Conservation (phyloP, 305 asterid genomes). For the Solanum hybrid region DNA sequence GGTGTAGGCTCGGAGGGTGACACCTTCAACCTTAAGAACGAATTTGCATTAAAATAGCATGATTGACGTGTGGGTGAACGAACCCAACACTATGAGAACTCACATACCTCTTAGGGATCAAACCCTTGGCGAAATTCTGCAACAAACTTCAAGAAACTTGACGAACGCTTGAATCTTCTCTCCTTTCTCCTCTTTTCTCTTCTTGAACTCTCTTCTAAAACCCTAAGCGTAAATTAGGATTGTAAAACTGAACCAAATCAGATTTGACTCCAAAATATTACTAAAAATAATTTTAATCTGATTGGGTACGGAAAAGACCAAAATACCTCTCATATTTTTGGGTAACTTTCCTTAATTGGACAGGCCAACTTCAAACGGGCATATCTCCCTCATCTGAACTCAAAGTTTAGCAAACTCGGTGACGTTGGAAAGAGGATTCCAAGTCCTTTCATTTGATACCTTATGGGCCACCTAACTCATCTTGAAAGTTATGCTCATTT, state of each 20-base stretch:
- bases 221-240: background rate
- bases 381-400: background rate
- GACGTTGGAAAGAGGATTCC: background rate
- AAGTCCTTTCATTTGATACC: background rate
- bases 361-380: background rate
- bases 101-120: background rate
- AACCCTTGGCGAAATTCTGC: background rate
- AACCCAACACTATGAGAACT: background rate
- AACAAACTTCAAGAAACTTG: background rate
- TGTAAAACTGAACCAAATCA: background rate
- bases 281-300: no score
- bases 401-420: background rate
- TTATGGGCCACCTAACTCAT: background rate
- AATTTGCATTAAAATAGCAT: background rate
- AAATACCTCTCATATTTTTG: background rate
- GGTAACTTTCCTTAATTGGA: background rate
- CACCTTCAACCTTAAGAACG: background rate
- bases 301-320: background rate
- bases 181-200: background rate
- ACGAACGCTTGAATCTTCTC: background rate
- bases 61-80: background rate
- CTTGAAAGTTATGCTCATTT: no score
- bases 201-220: background rate
- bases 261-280: no score
- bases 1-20: no score